A percentile compares a stretch with the other conserved stretches of the same genome.
phyloP scores from a whole-genome alignment of 2,329 filamentous ascomycete genomes.

The Malbranchea zuffiana region DNA sequence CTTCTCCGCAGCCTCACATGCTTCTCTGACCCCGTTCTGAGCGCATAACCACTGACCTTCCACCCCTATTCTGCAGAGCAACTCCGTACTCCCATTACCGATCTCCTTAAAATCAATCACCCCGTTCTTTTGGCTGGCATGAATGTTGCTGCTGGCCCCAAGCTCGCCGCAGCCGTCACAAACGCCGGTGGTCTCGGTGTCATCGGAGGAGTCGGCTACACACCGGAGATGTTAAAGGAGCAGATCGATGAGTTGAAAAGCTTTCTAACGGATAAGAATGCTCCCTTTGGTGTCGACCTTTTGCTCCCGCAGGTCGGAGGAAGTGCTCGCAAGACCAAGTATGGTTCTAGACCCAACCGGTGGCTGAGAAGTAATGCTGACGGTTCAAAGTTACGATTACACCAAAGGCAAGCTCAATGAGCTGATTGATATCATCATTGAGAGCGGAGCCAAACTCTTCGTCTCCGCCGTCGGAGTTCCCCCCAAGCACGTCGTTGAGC shows the following conservation, averaged over 20 bases:
- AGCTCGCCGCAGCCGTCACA: constrained; percentile 90
- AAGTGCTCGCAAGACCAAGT: constrained; percentile 90
- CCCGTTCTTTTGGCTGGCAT: constrained; percentile 92
- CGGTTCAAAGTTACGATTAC: constrained; percentile 74
- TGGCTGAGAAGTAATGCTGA: constrained; percentile 9
- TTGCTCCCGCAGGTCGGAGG: constrained; percentile 91
- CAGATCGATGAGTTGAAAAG: constrained; percentile 92
- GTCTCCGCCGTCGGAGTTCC: constrained; percentile 94
- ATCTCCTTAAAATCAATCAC: constrained; percentile 97
- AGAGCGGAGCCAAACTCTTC: constrained; percentile 82
- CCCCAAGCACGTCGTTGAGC: constrained; percentile 77
- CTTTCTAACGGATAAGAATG: constrained; percentile 77
- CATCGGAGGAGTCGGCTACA: constrained; percentile 84
- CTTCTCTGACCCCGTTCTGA: constrained; percentile 2
- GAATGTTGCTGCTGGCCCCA: constrained; percentile 96
- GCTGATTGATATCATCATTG: constrained; percentile 84
- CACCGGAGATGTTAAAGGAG: constrained; percentile 90
- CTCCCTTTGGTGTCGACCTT: constrained; percentile 88
- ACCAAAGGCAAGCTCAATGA: constrained; percentile 96
- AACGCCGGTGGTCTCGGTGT: constrained; percentile 95
- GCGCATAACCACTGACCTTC: constrained; percentile 21
- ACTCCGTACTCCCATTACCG: constrained; percentile 83
- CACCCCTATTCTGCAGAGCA: constrained; percentile 47
- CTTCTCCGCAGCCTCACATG: neutral
- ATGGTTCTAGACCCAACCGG: constrained; percentile 12